Conservation (phyloP, 345 rosid genomes). For the Citrus trifoliata region DNA sequence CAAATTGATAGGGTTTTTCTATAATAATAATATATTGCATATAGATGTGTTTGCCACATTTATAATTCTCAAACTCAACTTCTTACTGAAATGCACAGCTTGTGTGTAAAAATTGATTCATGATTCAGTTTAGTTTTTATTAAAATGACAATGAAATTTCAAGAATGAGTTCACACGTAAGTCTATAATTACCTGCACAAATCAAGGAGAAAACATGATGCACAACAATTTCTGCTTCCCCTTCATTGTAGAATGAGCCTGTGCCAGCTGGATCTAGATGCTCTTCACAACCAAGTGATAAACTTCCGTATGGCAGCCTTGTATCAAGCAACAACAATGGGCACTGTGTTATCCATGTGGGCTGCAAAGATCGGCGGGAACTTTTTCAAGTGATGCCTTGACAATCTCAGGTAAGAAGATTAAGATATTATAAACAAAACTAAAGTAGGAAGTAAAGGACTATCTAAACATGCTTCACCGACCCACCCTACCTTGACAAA, state of each 20-base stretch:
- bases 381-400: neutral
- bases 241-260: conserved; percentile 92
- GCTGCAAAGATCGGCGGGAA: conserved; percentile 48
- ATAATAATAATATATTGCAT: neutral
- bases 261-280: conserved; percentile 97
- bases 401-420: neutral
- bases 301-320: conserved; percentile 91
- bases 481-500: conserved; percentile 74
- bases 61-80: neutral
- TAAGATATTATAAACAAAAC: neutral
- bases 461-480: neutral
- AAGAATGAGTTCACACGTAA: neutral
- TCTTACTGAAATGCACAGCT: neutral
- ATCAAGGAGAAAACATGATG: conserved; percentile 78
- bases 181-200: conserved; percentile 55
- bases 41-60: neutral
- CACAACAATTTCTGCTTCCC: conserved; percentile 93
- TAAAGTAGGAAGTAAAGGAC: neutral
- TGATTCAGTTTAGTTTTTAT: neutral
- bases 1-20: neutral
- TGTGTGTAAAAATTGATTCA: neutral
- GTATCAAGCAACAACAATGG: conserved; percentile 94
- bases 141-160: neutral
- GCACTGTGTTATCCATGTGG: conserved; percentile 88
- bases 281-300: conserved; percentile 88